Evolutionary conservation across 495 filamentous ascomycete species (phyloP), one percentile per base, ranked within the genome.

Genomic region (Penicillium diatomitis): DNA sequence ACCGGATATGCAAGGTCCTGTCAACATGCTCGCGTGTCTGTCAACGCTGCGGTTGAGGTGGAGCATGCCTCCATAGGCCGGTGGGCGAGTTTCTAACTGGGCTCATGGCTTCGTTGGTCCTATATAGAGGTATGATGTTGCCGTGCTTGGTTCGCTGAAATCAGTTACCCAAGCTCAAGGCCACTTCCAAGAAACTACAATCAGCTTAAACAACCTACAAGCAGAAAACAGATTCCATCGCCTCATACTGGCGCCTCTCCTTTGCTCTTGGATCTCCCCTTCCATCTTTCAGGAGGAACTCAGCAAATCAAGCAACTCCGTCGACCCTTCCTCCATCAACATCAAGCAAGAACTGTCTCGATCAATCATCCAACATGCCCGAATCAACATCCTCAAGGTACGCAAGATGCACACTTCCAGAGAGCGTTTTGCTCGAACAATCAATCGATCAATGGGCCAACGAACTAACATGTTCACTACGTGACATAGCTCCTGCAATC

Each of bases 11-110:
- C 34, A 50, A 55, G 43, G 40, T 53, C 44, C 56, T 51, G 48
- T 43, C 31, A 34, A 57, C 20, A 44, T 4, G 41, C 59, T 62
- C 60, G 57, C 60, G 52, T 63, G 51, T 49, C 35, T 34, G 41
- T 49, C 47, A 50, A 50, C 20, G 20, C 20, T 20, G 20, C 20
- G 20, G 20, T 20, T 20, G 20, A 20, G 20, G 20, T 20, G 20
- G 20, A 41, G 55, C 50, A 63, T 61, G 50, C 41, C 49, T 46
- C 29, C 38, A 20, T 20, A 2, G 20, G 20, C 20, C 0, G 20
- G 20, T 20, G 20, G 20, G 20, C 2, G 20, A 20, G 30, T 32
- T 41, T 8, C 10, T 33, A 49, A 55, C 52, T 58, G 49, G 48
- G 47, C 54, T 53, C 41, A 33, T 38, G 49, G 38, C 28, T 34